Evolutionary conservation across 352 stramenopile genomes (phyloP).

Genomic region (Phytophthora kernoviae): DNA sequence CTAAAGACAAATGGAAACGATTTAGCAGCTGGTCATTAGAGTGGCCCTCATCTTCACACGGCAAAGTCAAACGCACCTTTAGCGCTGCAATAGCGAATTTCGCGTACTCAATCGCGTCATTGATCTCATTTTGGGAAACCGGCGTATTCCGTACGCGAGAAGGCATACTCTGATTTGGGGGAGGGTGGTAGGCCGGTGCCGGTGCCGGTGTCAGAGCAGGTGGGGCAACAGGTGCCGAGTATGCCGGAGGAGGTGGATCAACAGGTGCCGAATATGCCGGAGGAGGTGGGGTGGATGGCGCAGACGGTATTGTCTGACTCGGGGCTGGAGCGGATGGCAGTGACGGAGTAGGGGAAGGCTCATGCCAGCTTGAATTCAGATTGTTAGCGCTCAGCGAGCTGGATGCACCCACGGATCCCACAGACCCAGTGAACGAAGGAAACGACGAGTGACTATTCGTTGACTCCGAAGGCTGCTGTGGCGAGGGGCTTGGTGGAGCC

Average conservation of each 20-base stretch:
- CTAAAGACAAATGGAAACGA: slow-evolving; percentile 23
- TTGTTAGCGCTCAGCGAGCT: slow-evolving; percentile 28
- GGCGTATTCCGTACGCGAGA: slow-evolving; percentile 39
- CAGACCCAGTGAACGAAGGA: slow-evolving; percentile 60
- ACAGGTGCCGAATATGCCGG: slow-evolving; percentile 15
- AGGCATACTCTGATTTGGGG: slow-evolving; percentile 23
- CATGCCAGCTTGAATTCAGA: slow-evolving; percentile 29
- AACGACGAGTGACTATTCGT: slow-evolving; percentile 25
- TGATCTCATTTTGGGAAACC: slow-evolving; percentile 73
- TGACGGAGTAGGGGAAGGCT: slow-evolving; percentile 9
- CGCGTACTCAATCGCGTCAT: slow-evolving; percentile 82
- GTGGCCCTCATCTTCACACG: not conserved
- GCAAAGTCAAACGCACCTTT: slow-evolving; percentile 46
- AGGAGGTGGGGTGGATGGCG: slow-evolving; percentile 6
- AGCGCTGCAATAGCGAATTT: slow-evolving; percentile 85
- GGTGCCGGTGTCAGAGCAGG: slow-evolving; percentile 16
- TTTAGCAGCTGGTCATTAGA: not conserved
- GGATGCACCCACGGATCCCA: slow-evolving; percentile 28
- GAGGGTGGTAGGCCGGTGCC: slow-evolving; percentile 22
- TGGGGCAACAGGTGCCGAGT: slow-evolving; percentile 16
- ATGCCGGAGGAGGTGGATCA: slow-evolving; percentile 7
- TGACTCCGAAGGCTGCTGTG: slow-evolving; percentile 12
- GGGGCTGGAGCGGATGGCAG: slow-evolving; percentile 7
- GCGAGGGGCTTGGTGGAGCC: slow-evolving; percentile 2
- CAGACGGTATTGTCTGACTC: slow-evolving; percentile 18